Evolutionary conservation across 2,329 filamentous ascomycete genomes (phyloP), one percentile per base, ranked within the genome.

Genomic region (Colletotrichum kahawae): DNA sequence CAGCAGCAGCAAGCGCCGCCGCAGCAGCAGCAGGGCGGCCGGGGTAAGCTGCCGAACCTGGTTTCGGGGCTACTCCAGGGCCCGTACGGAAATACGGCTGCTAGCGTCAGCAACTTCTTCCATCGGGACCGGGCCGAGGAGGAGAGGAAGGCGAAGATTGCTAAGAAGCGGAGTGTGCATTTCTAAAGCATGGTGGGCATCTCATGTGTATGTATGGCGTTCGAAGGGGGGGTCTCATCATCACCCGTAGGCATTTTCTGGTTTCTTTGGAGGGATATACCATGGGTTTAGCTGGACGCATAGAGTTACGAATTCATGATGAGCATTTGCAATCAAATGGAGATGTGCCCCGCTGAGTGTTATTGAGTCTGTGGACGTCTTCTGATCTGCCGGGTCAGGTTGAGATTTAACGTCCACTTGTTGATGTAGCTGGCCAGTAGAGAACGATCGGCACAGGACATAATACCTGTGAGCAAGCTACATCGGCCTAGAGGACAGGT

Each of bases 121-220:
- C 79, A 82, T 81, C 71, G 77, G 79, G 54, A 79, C 79, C 77
- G 84, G 77, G 73, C 84, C 75, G 80, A 87, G 77, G 82, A 83
- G 21, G 85, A 83, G 72, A 81, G 82, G 66, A 85, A 85, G 79
- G 12, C 24, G 1, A 85, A 86, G 81, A 77, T 84, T 65, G 83
- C 84, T 71, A 89, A 89, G 83, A 89, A 88, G 83, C 83, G 86
- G 71, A 89, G 87, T 70, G 82, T 84, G 71, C 85, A 88, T 77
- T 88, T 88, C 74, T 88, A 59, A 51, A 29, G 54, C 67, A 16
- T 27, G 29, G 1, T n/a, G 65, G 34, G 29, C 27, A 70, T 48
- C 29, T 60, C 14, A 51, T 48, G 21, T 18, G 59, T 60, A 62
- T 62, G 13, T 38, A 14, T 4, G 74, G 74, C 65, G 62, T 70